phyloP scores from a whole-genome alignment of 345 rosid genomes.

The Aegle marmelos region DNA sequence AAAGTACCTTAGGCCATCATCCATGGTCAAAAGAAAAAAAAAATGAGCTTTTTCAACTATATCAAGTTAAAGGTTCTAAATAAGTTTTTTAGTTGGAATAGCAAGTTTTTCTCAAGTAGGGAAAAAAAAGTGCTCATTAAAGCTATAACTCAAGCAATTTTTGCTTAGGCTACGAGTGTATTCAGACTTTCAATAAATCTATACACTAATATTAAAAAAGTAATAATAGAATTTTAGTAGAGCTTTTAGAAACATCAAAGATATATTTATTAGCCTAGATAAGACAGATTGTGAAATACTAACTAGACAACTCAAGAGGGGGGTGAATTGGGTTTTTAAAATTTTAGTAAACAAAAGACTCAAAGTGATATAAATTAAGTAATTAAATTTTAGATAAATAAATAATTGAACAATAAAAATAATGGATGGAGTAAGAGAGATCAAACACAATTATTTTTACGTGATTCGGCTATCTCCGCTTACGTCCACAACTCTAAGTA shows the following conservation, averaged over 20 bases:
- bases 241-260: neutral
- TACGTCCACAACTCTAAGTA: too few relatives aligned
- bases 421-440: too few relatives aligned
- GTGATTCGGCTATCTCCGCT: too few relatives aligned
- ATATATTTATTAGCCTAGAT: neutral
- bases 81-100: neutral
- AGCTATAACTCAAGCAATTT: neutral
- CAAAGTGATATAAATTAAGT: too few relatives aligned
- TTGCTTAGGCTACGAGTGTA: neutral
- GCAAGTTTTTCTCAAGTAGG: too few relatives aligned
- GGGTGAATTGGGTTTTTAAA: neutral
- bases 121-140: neutral
- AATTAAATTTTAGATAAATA: too few relatives aligned
- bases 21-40: neutral
- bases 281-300: neutral
- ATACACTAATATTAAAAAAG: too few relatives aligned
- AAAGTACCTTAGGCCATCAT: neutral
- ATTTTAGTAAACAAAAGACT: too few relatives aligned
- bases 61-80: neutral
- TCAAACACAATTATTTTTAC: too few relatives aligned
- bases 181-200: neutral
- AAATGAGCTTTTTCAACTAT: neutral
- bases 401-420: too few relatives aligned
- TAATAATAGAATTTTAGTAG: too few relatives aligned
- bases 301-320: too few relatives aligned